Base-by-base conservation (phyloP, 1,139 yeast species). In the Kurtzmaniella quercitrusa region DNA sequence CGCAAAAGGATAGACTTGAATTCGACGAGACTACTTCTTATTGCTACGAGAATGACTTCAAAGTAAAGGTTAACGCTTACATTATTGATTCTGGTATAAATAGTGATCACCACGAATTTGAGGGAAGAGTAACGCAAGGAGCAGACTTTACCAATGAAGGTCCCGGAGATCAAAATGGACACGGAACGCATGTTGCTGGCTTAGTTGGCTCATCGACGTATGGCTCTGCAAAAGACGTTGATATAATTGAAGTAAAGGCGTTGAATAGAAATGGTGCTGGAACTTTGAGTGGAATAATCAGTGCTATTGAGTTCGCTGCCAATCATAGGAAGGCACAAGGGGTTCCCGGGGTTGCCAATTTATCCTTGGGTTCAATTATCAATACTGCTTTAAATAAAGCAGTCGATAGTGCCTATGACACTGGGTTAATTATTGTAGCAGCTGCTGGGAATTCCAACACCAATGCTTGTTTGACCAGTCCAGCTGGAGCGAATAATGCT, bases 181-280 rank as follows among this genome's bases (percentile, higher is more conserved):
- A 86, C 57, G 86, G 87, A 1, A 88, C 96, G 0, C 96, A 90
- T 62, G 95, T 89, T 2, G 95, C 96, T 0, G 96, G 97, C 0
- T 62, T 89, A n/a, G 75, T 88, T 37, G 96, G 94, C 0, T 86
- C 96, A 0, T 63, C 59, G 34, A 78, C 83, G 0, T 89, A 71
- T 59, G 96, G 97, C 0, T 95, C 86, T 1, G 86, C 96, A 10
- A 90, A 90, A 55, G 63, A 74, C 17, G 82, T 75, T 10, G 69
- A 68, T 12, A 58, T 90, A 3, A 68, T 85, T 9, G 93, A 83
- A 38, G 80, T 90, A 12, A 89, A 88, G 55, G 88, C 88, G 0
- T 66, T 89, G 39, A 79, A 82, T 49, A 58, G 60, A 11, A 55
- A 59, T 38, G 97, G 96, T 0, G 74, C 77, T 27, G 95, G 96